Conservation (phyloP, 148 eudicot species). For the Mesembryanthemum crystallinum region DNA sequence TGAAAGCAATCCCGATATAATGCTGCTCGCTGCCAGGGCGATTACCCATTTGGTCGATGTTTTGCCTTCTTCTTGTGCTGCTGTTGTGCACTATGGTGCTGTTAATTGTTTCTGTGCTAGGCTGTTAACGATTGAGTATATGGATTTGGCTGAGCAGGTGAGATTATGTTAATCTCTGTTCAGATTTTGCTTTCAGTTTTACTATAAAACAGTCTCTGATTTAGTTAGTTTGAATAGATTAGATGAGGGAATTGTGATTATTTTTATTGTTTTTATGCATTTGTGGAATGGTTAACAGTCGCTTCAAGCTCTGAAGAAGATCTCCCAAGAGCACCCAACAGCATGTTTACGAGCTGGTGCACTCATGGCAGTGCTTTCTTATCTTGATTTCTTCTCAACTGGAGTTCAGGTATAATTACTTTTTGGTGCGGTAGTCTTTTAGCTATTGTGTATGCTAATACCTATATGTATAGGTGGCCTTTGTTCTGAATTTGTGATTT, state of each 20-base stretch:
- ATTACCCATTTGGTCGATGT: slow-evolving; percentile 92
- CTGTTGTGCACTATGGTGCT: slow-evolving; percentile 97
- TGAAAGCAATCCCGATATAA: slow-evolving; percentile 93
- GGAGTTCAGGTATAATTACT: slow-evolving; percentile 74
- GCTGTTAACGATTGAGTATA: slow-evolving; percentile 86
- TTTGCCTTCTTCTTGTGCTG: slow-evolving; percentile 86
- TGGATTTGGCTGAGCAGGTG: slow-evolving; percentile 99
- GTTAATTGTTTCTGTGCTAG: slow-evolving; percentile 85
- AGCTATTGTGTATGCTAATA: not conserved
- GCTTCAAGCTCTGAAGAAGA: slow-evolving; percentile 95
- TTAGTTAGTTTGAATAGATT: not conserved
- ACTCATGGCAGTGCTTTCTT: slow-evolving; percentile 97
- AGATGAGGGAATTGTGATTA: not conserved
- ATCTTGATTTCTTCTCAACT: slow-evolving; percentile 95
- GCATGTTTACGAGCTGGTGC: slow-evolving; percentile 97
- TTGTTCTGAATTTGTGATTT: not conserved
- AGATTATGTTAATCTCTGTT: slow-evolving; percentile 3
- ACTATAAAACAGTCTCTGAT: not conserved
- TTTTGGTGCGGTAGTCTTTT: not conserved
- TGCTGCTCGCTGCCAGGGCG: slow-evolving; percentile 93
- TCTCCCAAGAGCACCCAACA: slow-evolving; percentile 96
- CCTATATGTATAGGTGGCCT: not conserved
- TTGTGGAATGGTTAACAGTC: slow-evolving; percentile 54
- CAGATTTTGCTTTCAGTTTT: not conserved
- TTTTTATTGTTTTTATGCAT: not conserved